Evolutionary conservation across 2,329 filamentous ascomycete genomes (phyloP).

Genomic region (Diaporthe longicolla): DNA sequence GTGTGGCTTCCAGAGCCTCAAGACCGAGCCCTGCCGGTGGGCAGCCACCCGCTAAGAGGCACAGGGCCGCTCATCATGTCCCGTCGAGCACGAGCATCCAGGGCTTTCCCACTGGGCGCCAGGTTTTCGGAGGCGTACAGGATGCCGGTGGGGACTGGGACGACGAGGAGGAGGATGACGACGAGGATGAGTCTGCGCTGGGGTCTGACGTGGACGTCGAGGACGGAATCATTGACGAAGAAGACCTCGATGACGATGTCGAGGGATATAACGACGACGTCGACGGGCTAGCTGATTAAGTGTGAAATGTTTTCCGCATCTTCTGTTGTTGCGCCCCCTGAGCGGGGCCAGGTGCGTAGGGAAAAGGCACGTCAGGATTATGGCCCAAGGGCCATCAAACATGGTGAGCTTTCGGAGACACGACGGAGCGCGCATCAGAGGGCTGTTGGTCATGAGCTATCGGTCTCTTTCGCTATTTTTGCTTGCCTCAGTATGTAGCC

Average conservation of each 20-base stretch:
- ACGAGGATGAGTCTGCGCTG: not conserved
- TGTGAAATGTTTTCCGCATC: not conserved
- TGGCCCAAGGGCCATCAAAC: no score
- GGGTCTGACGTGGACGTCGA: not conserved
- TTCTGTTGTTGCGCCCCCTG: not conserved
- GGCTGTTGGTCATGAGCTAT: not conserved
- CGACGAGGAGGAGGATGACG: not conserved
- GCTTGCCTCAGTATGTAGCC: not conserved
- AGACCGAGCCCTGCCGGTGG: not conserved
- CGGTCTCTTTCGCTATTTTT: not conserved
- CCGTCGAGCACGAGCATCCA: not conserved
- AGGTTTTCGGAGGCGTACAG: not conserved
- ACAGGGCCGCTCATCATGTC: not conserved
- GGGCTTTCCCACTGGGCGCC: not conserved
- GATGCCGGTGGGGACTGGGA: not conserved
- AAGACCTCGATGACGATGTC: not conserved
- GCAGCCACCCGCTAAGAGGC: slow-evolving; percentile 1
- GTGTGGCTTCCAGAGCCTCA: slow-evolving; percentile 2
- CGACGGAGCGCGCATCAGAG: no score
- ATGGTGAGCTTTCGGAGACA: not conserved
- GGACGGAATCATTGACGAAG: slow-evolving; percentile 1
- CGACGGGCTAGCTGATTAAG: not conserved
- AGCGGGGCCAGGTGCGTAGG: not conserved
- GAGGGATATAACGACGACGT: not conserved
- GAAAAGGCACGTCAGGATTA: not conserved